Evolutionary conservation across 768 basidiomycete genomes (phyloP).

Genomic region (Mycena filopes): DNA sequence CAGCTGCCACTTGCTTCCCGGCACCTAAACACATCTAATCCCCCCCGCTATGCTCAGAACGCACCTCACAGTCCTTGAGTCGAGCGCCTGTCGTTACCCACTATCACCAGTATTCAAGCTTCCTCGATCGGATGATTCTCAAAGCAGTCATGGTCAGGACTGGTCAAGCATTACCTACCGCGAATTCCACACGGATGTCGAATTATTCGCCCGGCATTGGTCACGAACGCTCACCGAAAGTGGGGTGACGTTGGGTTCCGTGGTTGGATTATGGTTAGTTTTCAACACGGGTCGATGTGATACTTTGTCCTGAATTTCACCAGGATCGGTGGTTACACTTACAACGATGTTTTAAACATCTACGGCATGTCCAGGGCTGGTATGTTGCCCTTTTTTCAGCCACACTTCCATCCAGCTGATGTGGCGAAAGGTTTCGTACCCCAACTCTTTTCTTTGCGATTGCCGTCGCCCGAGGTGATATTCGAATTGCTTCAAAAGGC

Average conservation of each 20-base stretch:
- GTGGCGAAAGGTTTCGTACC: slow-evolving; percentile 59
- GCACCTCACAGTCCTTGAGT: slow-evolving; percentile 65
- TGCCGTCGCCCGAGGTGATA: slow-evolving; percentile 68
- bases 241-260: slow-evolving; percentile 57
- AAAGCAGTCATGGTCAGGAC: slow-evolving; percentile 43
- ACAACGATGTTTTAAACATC: slow-evolving; percentile 69
- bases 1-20: slow-evolving; percentile 29
- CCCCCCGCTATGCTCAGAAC: slow-evolving; percentile 46
- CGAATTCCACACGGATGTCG: slow-evolving; percentile 66
- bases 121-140: slow-evolving; percentile 54
- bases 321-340: slow-evolving; percentile 73
- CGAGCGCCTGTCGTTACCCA: slow-evolving; percentile 56
- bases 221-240: slow-evolving; percentile 50
- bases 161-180: slow-evolving; percentile 61
- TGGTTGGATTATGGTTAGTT: slow-evolving; percentile 71
- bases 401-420: background rate
- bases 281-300: background rate
- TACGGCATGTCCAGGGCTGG: slow-evolving; percentile 72
- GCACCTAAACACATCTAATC: slow-evolving; percentile 32
- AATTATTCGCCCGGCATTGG: slow-evolving; percentile 67
- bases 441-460: slow-evolving; percentile 70
- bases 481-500: slow-evolving; percentile 68
- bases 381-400: background rate
- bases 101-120: slow-evolving; percentile 62
- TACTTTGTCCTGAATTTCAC: slow-evolving; percentile 26